phyloP scores from a whole-genome alignment of 345 rosid genomes.

The Salix exigua region DNA sequence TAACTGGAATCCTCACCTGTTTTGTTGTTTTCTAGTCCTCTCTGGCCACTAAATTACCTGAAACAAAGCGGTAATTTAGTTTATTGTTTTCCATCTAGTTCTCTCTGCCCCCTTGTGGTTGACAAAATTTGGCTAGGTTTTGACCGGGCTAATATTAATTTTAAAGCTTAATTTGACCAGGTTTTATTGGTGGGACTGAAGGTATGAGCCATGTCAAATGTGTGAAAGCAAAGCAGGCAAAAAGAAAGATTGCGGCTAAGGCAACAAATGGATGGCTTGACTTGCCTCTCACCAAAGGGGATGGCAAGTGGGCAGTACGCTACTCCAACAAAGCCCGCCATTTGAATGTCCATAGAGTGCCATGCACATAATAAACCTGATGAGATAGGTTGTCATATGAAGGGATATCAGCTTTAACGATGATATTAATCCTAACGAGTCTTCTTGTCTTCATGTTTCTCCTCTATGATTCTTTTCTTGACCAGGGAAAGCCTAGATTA shows the following conservation, averaged over 20 bases:
- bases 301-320: neutral
- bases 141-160: neutral
- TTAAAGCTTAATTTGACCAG: neutral
- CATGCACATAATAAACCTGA: no score
- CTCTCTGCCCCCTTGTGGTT: neutral
- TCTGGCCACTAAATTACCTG: neutral
- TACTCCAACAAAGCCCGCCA: neutral
- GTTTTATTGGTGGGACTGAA: neutral
- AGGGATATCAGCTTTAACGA: neutral
- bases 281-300: neutral
- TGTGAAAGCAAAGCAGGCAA: neutral
- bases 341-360: neutral
- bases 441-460: neutral
- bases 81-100: neutral
- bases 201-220: neutral
- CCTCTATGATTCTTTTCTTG: neutral
- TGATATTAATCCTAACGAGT: neutral
- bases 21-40: neutral
- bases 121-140: neutral
- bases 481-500: neutral
- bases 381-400: neutral
- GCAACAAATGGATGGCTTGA: neutral
- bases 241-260: neutral
- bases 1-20: neutral
- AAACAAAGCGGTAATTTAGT: neutral